Percentiles rank a stretch among this genome's conserved stretches.
These are phyloP conservation scores for Daldinia eschscholtzii DNA, from an alignment of 2,329 filamentous ascomycete species.

Conservation along the genomic window DNA sequence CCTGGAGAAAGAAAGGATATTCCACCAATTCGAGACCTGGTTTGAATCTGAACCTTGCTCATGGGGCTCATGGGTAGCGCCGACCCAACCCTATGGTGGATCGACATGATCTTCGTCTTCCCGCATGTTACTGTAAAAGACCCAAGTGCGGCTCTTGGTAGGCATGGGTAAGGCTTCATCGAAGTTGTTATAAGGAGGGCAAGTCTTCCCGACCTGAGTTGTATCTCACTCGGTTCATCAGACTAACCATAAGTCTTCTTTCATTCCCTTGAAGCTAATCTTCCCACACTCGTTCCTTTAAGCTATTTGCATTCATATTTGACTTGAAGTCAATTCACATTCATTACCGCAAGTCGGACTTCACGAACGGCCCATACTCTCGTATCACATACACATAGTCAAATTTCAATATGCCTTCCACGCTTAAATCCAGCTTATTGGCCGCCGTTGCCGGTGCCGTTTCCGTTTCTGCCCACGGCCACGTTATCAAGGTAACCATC, in stretches of 20 bases:
- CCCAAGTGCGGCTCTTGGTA: constrained; percentile 18
- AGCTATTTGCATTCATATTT: constrained; percentile 19
- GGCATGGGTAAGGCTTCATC: neutral
- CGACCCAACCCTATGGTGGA: constrained; percentile 28
- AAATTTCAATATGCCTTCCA: constrained; percentile 21
- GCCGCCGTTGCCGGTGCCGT: constrained; percentile 42
- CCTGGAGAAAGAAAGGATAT: neutral
- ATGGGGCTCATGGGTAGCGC: neutral
- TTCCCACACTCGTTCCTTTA: constrained; percentile 14
- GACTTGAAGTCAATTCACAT: constrained; percentile 33
- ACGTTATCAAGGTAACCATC: constrained; percentile 49
- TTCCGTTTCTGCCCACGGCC: constrained; percentile 51
- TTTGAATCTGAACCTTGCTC: neutral
- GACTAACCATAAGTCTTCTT: neutral
- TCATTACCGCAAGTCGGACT: constrained; percentile 32
- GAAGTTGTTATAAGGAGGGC: constrained; percentile 3
- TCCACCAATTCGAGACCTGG: constrained; percentile 1
- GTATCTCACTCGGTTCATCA: neutral
- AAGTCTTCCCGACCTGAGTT: neutral
- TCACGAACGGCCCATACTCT: neutral
- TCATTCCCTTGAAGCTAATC: constrained; percentile 4
- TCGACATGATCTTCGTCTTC: constrained; percentile 27
- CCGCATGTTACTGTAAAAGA: neutral
- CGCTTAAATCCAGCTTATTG: constrained; percentile 23
- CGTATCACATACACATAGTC: neutral